Conservation (phyloP, 352 stramenopile genomes). For the Globisporangium mamillatum region DNA sequence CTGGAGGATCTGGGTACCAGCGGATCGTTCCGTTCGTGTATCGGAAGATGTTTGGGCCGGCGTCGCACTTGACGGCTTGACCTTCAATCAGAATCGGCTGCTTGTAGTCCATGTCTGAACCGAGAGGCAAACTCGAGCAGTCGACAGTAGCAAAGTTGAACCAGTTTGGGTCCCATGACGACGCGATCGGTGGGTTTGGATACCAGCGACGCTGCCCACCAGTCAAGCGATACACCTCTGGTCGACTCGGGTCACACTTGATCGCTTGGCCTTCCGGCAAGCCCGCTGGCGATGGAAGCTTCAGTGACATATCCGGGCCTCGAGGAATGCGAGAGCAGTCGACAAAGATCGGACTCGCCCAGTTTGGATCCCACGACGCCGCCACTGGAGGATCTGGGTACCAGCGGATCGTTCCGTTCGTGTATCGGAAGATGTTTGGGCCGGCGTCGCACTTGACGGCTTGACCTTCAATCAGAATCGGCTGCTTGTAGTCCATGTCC, state of each 20-base stretch:
- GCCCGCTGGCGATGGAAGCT: too few relatives aligned
- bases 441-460: constrained; percentile 6
- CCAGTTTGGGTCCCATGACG: constrained; percentile 19
- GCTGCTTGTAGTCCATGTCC: constrained; percentile 14
- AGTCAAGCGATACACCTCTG: too few relatives aligned
- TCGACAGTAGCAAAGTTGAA: constrained; percentile 1
- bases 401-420: constrained; percentile 14
- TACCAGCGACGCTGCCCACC: too few relatives aligned
- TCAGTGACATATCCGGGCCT: too few relatives aligned
- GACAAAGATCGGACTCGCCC: too few relatives aligned
- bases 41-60: constrained; percentile 6
- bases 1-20: constrained; percentile 19
- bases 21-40: constrained; percentile 14
- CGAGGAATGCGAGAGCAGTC: too few relatives aligned
- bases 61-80: constrained; percentile 2
- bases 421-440: constrained; percentile 10
- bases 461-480: not conserved
- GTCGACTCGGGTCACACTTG: too few relatives aligned
- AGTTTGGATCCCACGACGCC: too few relatives aligned
- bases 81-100: not conserved
- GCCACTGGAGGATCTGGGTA: constrained; percentile 16
- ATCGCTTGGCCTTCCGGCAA: too few relatives aligned
- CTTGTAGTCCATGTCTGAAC: constrained; percentile 14
- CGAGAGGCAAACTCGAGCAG: constrained; percentile 15
- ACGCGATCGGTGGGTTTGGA: constrained; percentile 14